Evolutionary conservation across 352 stramenopile genomes (phyloP), one percentile per base, ranked within the genome.

Genomic region (Globisporangium yorkense): DNA sequence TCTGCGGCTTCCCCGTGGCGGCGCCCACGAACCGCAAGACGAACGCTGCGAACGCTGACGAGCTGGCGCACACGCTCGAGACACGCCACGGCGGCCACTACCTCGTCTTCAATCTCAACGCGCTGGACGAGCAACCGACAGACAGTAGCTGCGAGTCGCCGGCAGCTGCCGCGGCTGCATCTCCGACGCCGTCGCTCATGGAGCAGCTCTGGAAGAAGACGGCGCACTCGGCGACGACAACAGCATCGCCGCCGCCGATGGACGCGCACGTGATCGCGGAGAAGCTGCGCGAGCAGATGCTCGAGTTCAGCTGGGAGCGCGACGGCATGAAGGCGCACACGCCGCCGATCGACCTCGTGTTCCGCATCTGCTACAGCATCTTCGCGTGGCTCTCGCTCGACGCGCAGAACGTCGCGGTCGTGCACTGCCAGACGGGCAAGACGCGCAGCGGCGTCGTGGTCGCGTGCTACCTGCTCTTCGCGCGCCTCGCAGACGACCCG

Each of bases 391-490:
- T 98, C 5, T 80, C 83, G 13, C 65, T 97, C 4, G 79, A 96
- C 48, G 44, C 76, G 1, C 61, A 72, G 27, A 89, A 97, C 46
- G 75, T 98, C 6, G 87, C 85, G 10, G 67, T 96, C 13, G 60
- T 98, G 13, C 92, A 96, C 60, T 98, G 93, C 66, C 69, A 82
- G 54, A 96, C 96, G 31, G 95, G 95, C 6, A 97, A 98, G 68
- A 98, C 92, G 21, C 78, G 91, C 29, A 98, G 84, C 21, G 92
- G 89, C 7, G 89, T 98, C 56, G 84, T 97, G 0, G 75, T 96
- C 18, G 96, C 94, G 12, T 97, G 91, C 56, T 98, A 97, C 60
- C 62, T 98, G 51, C 82, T 96, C 37, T 98, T 96, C 77, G 62
- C 80, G 47, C 61, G 76, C 12, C 66, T 89, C 24, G 78, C 77